Evolutionary conservation across 148 eudicot species (phyloP), one percentile per base, ranked within the genome.

Genomic region (Silene conica): DNA sequence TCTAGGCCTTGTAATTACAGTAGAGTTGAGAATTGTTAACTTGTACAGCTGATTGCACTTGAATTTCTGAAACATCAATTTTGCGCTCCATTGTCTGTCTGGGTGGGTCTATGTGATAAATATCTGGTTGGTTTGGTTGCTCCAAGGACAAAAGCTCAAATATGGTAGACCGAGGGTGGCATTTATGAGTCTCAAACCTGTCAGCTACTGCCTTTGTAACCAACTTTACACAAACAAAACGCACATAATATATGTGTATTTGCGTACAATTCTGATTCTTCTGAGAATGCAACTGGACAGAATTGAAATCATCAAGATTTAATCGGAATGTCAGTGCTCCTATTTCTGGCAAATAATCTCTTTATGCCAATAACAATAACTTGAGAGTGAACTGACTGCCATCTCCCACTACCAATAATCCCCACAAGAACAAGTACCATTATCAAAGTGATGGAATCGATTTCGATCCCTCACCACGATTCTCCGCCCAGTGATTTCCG

Each of bases 381-480:
- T 46, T 46, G 52, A 62, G 38, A 62, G 34, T 5, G 3, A 31
- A 31, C 34, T 31, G 34, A 31, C 34, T 31, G 34, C 34, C 38
- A 62, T 62, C 34, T 48, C 22, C 13, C 6, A 55, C 84, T 83
- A 93, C 98, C 98, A 93, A 63, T 86, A 91, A 79, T 91, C 98
- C 19, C 95, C 94, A 78, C 98, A 93, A 58, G 98, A 91, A 75
- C 98, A 93, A 12, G 77, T 80, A 52, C 94, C 97, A 79, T 86
- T 77, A n/a, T 66, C 86, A 52, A 89, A 93, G 74, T 90, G 98
- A 62, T 93, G 98, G 68, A 93, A 90, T 64, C 98, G 76, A 63
- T 84, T 93, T 6, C 98, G 83, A 74, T 91, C 97, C 76, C 97
- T 91, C 69, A 93, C 86, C 8, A 91, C 80, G 45, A 93, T 91